Percentiles rank a stretch among this genome's conserved stretches.
Evolutionary conservation across 177 flowering plant genomes (phyloP).

Genomic region (Vitis hybrid): DNA sequence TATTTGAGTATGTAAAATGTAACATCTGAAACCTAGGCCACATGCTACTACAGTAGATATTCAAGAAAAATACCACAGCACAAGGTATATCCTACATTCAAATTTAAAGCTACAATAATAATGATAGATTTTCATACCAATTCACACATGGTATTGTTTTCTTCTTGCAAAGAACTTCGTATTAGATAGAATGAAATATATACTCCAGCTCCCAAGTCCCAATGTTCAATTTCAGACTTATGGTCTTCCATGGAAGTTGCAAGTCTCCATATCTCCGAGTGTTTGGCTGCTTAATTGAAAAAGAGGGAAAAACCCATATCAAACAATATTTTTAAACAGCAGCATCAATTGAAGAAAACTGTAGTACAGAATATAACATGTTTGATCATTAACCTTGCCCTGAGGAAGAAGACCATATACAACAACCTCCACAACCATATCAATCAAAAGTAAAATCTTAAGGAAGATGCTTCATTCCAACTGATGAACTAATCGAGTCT

Average conservation of each 20-base stretch:
- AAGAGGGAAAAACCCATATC: background rate
- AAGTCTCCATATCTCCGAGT: slow-evolving; percentile 81
- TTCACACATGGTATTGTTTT: slow-evolving; percentile 43
- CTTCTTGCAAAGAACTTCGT: slow-evolving; percentile 63
- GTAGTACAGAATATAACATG: background rate
- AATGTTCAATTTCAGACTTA: slow-evolving; percentile 92
- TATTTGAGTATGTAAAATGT: background rate
- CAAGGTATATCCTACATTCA: background rate
- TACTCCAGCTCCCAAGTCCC: slow-evolving; percentile 98
- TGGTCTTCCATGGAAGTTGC: slow-evolving; percentile 82
- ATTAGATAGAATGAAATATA: slow-evolving; percentile 73
- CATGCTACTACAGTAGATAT: background rate
- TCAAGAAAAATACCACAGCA: background rate
- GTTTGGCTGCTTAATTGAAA: slow-evolving; percentile 50
- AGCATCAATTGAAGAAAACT: slow-evolving; percentile 1
- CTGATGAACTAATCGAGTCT: no score
- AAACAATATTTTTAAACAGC: background rate
- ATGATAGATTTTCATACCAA: slow-evolving; percentile 44
- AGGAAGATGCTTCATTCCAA: no score
- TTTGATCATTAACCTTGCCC: background rate
- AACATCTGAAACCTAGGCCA: background rate
- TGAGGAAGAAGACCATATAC: background rate
- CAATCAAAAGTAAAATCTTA: background rate
- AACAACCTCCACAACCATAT: background rate
- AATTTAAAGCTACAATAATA: background rate